These are phyloP conservation scores for Xylariaceae sp. DNA, from an alignment of 2,329 filamentous ascomycete genomes.

Conservation along the genomic window DNA sequence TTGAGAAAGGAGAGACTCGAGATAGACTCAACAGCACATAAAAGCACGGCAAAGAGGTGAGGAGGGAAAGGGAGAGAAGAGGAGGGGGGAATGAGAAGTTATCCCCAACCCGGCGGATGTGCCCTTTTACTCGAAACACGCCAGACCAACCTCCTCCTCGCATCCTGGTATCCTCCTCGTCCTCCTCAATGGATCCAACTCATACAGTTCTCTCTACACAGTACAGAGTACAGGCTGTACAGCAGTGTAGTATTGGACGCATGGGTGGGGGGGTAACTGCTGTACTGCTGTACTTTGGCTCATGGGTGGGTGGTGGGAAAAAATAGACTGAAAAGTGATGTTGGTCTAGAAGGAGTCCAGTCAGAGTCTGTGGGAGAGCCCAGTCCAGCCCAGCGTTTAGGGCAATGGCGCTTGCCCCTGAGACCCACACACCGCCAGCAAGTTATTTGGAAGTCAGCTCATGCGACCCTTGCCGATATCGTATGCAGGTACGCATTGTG, in stretches of 20 bases:
- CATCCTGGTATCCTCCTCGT: no score
- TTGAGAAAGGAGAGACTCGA: constrained; percentile 30
- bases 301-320: no score
- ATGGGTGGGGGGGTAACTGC: no score
- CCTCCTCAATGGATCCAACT: no score
- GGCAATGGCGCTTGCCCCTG: constrained; percentile 22
- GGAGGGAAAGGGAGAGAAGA: constrained; percentile 20
- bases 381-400: constrained; percentile 13
- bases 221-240: no score
- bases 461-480: constrained; percentile 15
- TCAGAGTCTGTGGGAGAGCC: constrained; percentile 8
- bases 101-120: constrained; percentile 10
- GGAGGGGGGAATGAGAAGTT: constrained; percentile 24
- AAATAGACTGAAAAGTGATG: no score
- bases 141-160: constrained; percentile 6
- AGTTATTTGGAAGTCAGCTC: neutral
- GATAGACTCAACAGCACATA: constrained; percentile 29
- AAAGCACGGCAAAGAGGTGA: constrained; percentile 25
- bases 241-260: no score
- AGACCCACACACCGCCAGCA: constrained; percentile 20
- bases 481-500: constrained; percentile 32
- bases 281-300: no score
- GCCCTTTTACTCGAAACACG: constrained; percentile 19
- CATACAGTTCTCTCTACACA: no score
- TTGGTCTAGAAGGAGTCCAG: no score